A percentile compares a stretch with the other conserved stretches of the same genome.
These are phyloP conservation scores for Colletotrichum melonis DNA, from an alignment of 2,329 filamentous ascomycete genomes.

Conservation along the genomic window DNA sequence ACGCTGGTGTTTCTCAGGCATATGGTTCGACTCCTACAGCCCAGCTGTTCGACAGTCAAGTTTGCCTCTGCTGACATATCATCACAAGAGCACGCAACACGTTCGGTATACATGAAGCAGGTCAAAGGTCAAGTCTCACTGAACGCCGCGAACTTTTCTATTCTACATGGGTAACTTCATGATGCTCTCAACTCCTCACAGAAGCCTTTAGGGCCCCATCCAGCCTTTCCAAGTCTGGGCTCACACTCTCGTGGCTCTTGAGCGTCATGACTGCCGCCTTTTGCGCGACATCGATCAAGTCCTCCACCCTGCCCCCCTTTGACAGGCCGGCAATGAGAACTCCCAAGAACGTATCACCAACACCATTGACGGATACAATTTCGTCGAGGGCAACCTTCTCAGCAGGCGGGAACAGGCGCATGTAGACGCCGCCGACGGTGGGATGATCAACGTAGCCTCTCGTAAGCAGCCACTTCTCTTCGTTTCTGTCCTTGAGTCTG, in stretches of 20 bases:
- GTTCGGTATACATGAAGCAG: neutral
- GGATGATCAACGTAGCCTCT: constrained; percentile 65
- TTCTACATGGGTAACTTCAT: neutral
- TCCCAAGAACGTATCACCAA: constrained; percentile 92
- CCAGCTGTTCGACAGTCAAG: too few species aligned
- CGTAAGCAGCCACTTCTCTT: constrained; percentile 78
- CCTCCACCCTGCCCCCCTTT: constrained; percentile 64
- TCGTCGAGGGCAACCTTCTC: constrained; percentile 70
- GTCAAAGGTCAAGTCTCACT: neutral
- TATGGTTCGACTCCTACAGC: too few species aligned
- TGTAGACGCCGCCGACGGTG: constrained; percentile 81
- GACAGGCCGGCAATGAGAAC: constrained; percentile 84
- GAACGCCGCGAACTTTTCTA: neutral
- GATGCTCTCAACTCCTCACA: constrained; percentile 16
- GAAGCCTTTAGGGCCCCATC: constrained; percentile 49
- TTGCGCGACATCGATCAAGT: constrained; percentile 84
- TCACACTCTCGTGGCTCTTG: constrained; percentile 80
- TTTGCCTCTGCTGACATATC: too few species aligned
- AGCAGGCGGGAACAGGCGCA: constrained; percentile 76
- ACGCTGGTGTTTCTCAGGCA: too few species aligned
- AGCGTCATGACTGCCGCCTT: constrained; percentile 83
- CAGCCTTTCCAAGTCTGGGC: constrained; percentile 62
- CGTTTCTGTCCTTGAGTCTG: constrained; percentile 70
- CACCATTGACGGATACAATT: constrained; percentile 91
- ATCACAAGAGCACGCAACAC: neutral